These are phyloP conservation scores for Rubroboletus satanas DNA, from an alignment of 768 basidiomycete species.

Conservation along the genomic window DNA sequence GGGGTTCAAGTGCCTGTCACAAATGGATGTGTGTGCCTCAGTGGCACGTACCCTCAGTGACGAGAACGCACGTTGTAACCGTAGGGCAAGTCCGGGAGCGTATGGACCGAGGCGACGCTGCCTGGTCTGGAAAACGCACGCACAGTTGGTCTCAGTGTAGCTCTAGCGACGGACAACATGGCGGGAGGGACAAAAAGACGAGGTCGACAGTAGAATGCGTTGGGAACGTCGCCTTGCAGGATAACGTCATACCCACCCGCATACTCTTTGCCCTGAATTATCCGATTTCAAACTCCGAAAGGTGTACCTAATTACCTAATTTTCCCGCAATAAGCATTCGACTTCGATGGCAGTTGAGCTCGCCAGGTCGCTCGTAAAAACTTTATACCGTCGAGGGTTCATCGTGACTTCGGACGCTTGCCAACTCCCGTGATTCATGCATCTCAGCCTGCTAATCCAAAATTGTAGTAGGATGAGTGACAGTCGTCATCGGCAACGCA, in stretches of 20 bases:
- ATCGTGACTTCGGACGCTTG: neutral
- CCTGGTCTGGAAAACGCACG: conserved; percentile 44
- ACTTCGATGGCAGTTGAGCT: too few species aligned
- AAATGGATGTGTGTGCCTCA: neutral
- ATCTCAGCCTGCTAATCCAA: neutral
- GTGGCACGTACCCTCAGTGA: neutral
- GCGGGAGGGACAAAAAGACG: neutral
- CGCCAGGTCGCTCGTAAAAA: conserved; percentile 1
- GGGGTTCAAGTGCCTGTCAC: conserved; percentile 85
- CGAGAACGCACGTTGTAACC: conserved; percentile 61
- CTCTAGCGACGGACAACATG: conserved; percentile 51
- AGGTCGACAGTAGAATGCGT: neutral
- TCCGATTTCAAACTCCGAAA: conserved; percentile 2
- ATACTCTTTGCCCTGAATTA: neutral
- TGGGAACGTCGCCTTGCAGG: neutral
- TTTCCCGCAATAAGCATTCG: neutral
- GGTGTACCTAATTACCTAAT: neutral
- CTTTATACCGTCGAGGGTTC: conserved; percentile 20
- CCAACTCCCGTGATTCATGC: neutral
- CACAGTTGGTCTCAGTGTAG: conserved; percentile 39
- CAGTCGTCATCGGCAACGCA: too few species aligned
- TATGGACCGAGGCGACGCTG: conserved; percentile 52
- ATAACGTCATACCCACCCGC: conserved; percentile 13
- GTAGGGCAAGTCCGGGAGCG: conserved; percentile 78
- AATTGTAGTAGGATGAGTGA: neutral